Base-by-base conservation (phyloP, 1,284 basidiomycete genomes). In the Inonotus obliquus region DNA sequence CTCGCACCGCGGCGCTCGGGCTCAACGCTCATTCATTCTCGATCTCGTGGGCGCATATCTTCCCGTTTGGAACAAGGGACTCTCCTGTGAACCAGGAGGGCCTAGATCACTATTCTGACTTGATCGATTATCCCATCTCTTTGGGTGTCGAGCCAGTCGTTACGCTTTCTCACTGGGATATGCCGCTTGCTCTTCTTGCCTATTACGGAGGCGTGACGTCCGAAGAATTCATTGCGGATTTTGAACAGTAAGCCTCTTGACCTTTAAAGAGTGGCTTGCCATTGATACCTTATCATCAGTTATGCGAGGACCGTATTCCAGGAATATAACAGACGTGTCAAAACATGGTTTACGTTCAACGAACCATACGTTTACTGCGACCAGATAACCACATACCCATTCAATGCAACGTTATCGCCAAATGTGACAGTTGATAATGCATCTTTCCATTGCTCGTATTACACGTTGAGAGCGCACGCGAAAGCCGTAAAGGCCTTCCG, bases 281-380 rank as follows among this genome's bases (percentile, higher is more conserved):
- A 4, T 49, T 37, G 5, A 21, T 23, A n/a, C 11, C 39, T 4
- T 13, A 21, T 21, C 0, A 17, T 6, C 49, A 80, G 79, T 61
- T 80, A 80, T 63, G 79, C 79, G 0, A 77, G 72, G 60, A 79
- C 76, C 1, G 76, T 80, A 2, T 81, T 81, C 68, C 71, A 73
- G 54, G 77, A 78, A 0, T 81, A 75, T 60, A 79, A 80, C 59
- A 78, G 79, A 11, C 67, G 75, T 55, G 76, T 81, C 4, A 77
- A 79, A 62, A 80, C 76, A 47, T 81, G 79, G 77, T 77, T 77
- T 65, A 81, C 79, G 0, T 81, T 81, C 72, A 80, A 81, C 60
- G 79, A 80, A 63, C 79, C 79, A 23, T 72, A 73, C 14, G 76
- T 78, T 1, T 78, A 71, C 62, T 80, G 79, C 63, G 61, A 68